Base-by-base conservation (phyloP, 129 eudicot genomes). In the Gnaphalium uliginosum region DNA sequence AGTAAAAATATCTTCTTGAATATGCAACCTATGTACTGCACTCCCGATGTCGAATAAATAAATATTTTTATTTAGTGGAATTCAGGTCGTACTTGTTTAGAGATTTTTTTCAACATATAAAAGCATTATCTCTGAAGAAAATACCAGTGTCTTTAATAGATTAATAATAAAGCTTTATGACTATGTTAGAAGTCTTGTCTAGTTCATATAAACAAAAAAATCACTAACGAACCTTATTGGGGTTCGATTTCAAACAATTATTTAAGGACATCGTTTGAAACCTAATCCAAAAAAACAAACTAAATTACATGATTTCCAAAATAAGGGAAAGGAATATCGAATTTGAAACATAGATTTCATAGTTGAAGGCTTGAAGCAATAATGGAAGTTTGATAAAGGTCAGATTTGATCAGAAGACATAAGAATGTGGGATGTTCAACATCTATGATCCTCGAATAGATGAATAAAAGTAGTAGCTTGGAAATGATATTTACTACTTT, bases 401-500 rank as follows among this genome's bases (percentile, higher is more conserved):
- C 57, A 72, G 33, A 66, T 72, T 56, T 35, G 19, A n/a, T n/a
- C n/a, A 33, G 74, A 33, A 67, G 66, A 76, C 74, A 61, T 0
- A 26, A 26, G 10, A 61, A 26, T 6, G 68, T 76, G 74, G 67
- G 56, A 24, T 54, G 48, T 18, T 3, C 62, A 54, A 66, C 32
- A 62, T 62, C 22, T 50, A 26, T 32, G 8, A 4, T 26, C 63
- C 62, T 51, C 62, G 26, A 61, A 18, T 74, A 53, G 67, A 25
- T 61, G n/a, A 0, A 61, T 26, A 61, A 6, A 61, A 26, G 41
- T 29, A 63, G 41, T 11, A 27, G 11, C 10, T 54, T 15, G 61
- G 61, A 54, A 54, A 54, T 54, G 61, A 54, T 27, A 7, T 14
- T 26, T 63, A 13, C 41, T 63, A 63, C 68, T 63, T 63, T 37